phyloP scores from a whole-genome alignment of 371 early-diverging fungal species.

The Rhizopus sp. region DNA sequence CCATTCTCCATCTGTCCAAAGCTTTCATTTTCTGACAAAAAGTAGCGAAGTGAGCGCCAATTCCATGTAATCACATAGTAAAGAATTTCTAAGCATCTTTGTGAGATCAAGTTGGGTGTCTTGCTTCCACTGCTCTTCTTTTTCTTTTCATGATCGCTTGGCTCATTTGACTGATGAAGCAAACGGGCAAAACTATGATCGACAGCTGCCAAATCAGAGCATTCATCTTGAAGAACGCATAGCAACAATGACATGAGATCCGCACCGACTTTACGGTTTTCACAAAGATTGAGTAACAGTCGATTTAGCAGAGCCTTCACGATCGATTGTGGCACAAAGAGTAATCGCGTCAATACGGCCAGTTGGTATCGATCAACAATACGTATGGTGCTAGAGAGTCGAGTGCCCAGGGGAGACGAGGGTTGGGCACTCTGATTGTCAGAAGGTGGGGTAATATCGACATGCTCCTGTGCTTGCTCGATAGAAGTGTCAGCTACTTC shows the following conservation, averaged over 20 bases:
- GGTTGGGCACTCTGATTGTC: neutral
- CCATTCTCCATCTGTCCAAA: slow-evolving; percentile 13
- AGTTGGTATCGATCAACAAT: slow-evolving; percentile 81
- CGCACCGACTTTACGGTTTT: slow-evolving; percentile 82
- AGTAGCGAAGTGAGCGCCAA: slow-evolving; percentile 64
- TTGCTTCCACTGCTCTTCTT: slow-evolving; percentile 27
- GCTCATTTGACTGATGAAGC: neutral
- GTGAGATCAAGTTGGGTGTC: slow-evolving; percentile 82
- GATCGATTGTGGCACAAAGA: slow-evolving; percentile 81
- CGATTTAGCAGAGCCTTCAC: slow-evolving; percentile 73
- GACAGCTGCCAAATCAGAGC: slow-evolving; percentile 74
- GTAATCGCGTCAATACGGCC: slow-evolving; percentile 81
- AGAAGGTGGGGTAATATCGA: neutral
- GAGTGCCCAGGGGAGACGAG: neutral
- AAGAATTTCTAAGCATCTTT: slow-evolving; percentile 85
- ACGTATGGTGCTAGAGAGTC: slow-evolving; percentile 61
- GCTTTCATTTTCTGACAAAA: slow-evolving; percentile 74
- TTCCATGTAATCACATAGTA: slow-evolving; percentile 73
- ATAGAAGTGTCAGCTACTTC: neutral
- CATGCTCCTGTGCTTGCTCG: neutral
- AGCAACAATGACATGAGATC: slow-evolving; percentile 86
- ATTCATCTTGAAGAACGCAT: slow-evolving; percentile 83
- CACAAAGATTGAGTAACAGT: slow-evolving; percentile 84
- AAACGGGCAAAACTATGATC: slow-evolving; percentile 65
- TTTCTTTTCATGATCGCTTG: neutral